Evolutionary conservation across 2,329 filamentous ascomycete species (phyloP).

Genomic region (Ophiostoma pallidulum): DNA sequence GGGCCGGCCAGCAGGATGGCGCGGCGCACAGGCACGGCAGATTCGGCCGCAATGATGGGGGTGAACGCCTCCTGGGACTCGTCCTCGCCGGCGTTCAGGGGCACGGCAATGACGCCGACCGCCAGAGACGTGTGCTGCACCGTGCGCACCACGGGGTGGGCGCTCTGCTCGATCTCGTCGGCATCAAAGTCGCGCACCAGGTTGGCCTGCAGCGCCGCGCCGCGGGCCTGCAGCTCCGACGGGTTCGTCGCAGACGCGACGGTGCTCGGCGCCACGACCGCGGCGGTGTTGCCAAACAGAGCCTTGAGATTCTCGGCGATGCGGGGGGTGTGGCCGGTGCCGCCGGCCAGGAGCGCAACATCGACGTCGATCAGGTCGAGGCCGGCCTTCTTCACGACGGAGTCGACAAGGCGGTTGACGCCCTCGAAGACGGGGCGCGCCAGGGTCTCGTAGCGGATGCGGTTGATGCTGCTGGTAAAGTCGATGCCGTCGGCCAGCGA

Average conservation of each 20-base stretch:
- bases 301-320: slow-evolving; percentile 70
- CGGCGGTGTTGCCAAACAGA: slow-evolving; percentile 73
- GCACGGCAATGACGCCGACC: slow-evolving; percentile 69
- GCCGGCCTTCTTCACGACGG: slow-evolving; percentile 81
- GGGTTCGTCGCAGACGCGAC: slow-evolving; percentile 75
- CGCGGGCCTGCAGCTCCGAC: slow-evolving; percentile 77
- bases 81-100: slow-evolving; percentile 44
- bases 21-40: slow-evolving; percentile 79
- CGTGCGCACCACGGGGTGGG: slow-evolving; percentile 88
- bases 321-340: slow-evolving; percentile 86
- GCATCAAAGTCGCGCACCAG: slow-evolving; percentile 90
- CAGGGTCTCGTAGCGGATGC: slow-evolving; percentile 84
- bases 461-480: slow-evolving; percentile 86
- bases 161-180: slow-evolving; percentile 90
- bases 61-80: slow-evolving; percentile 65
- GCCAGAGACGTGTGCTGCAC: slow-evolving; percentile 83
- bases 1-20: slow-evolving; percentile 69
- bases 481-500: slow-evolving; percentile 81
- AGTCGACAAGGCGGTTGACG: slow-evolving; percentile 76
- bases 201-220: slow-evolving; percentile 90
- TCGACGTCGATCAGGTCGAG: slow-evolving; percentile 89
- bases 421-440: slow-evolving; percentile 78
- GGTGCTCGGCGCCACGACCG: slow-evolving; percentile 75
- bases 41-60: slow-evolving; percentile 75
- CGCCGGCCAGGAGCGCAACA: slow-evolving; percentile 88